Base-by-base conservation (phyloP, 2,329 filamentous ascomycete genomes). In the Exserohilum turcica region DNA sequence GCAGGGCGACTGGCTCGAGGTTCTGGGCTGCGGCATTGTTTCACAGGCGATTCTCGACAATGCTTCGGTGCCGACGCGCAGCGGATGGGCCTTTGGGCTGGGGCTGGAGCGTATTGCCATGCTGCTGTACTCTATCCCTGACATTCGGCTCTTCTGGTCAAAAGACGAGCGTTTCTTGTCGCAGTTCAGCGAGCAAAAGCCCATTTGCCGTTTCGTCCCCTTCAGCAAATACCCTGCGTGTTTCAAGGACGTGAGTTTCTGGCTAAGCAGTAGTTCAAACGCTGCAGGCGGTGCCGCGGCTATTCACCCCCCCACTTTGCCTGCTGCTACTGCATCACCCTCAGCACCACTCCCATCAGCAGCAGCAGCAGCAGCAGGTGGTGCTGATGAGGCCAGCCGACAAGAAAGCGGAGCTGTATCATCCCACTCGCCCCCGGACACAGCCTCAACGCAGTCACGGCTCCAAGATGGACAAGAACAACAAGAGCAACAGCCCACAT, bases 141-240 rank as follows among this genome's bases (percentile, higher is more conserved):
- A 99, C 71, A 99, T 99, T 64, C 88, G 94, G 10, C 85, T 97
- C 4, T 97, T 99, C 79, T 99, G 94, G 94, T 95, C 90, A 28
- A 80, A 81, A 48, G 94, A 99, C 73, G 71, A 82, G 65, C 85
- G 94, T 7, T 99, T 99, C 77, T 77, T 96, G n/a, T 80, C 79
- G 9, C 94, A 99, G 75, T 99, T 99, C 75, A 73, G 59, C 48
- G 61, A 67, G 54, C 61, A 53, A 55, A 75, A 31, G 71, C 76
- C 36, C 75, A 80, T 86, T 55, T 79, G 77, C 18, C 85, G 84
- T 45, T 99, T 96, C 73, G 82, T 86, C 55, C 89, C 92, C 6
- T 97, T 97, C 76, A 96, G 91, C 60, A 96, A 92, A 76, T 86
- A 96, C 74, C 94, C 94, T 1, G 86, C 87, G 18, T 95, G 91